phyloP scores from a whole-genome alignment of 1,139 yeast genomes.

The Scheffersomyces segobiensis region DNA sequence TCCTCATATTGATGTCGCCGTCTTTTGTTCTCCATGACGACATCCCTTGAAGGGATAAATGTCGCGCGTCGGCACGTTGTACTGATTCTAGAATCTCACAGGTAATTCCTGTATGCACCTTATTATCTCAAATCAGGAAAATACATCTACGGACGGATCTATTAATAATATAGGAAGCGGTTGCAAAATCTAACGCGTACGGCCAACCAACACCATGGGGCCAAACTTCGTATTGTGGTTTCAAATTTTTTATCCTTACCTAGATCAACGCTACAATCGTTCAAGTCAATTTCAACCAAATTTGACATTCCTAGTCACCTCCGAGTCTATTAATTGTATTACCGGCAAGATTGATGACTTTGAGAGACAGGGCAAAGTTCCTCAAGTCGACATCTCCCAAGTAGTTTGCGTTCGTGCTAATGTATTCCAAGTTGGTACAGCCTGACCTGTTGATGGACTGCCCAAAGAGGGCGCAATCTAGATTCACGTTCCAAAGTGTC shows the following conservation, averaged over 20 bases:
- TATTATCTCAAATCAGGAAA: neutral
- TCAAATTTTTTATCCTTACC: neutral
- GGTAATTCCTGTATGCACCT: neutral
- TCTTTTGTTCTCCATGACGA: neutral
- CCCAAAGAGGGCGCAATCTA: neutral
- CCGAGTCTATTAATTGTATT: neutral
- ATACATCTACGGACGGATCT: neutral
- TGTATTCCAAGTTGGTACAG: neutral
- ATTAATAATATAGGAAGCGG: neutral
- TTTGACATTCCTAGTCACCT: neutral
- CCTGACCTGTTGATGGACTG: neutral
- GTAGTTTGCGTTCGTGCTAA: neutral
- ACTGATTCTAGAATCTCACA: neutral
- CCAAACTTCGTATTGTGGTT: neutral
- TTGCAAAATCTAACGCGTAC: neutral
- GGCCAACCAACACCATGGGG: neutral
- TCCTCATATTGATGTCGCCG: neutral
- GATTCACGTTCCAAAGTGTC: neutral
- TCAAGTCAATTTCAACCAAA: neutral
- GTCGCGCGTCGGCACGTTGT: neutral
- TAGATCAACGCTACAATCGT: neutral
- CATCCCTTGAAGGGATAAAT: neutral
- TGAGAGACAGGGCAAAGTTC: neutral
- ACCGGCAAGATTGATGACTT: neutral
- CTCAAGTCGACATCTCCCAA: neutral